Percentiles rank a stretch among this genome's conserved stretches.
Evolutionary conservation across 257 asterid species (phyloP).

Genomic region (Jacaranda copaia): DNA sequence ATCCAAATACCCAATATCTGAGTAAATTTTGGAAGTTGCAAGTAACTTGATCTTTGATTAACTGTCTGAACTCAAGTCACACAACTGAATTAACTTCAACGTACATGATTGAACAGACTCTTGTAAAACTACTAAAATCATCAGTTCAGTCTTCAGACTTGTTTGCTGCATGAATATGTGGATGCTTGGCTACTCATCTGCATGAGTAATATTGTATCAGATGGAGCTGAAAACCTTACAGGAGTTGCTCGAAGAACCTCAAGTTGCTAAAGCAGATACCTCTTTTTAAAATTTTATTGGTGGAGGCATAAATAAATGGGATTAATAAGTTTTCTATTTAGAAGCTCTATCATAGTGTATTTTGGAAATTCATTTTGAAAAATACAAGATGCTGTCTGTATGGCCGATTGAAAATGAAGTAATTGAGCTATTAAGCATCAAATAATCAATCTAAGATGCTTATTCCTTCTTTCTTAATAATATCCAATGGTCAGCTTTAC

Average conservation of each 20-base stretch:
- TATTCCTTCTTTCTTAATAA: neutral
- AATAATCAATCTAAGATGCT: constrained; percentile 8
- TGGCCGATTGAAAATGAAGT: neutral
- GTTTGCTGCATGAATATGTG: neutral
- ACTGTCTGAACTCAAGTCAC: neutral
- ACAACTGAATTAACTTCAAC: neutral
- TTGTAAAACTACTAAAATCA: neutral
- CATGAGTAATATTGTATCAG: neutral
- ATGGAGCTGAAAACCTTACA: constrained; percentile 9
- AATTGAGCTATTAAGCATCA: neutral
- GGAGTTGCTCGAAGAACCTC: neutral
- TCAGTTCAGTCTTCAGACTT: neutral
- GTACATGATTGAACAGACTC: neutral
- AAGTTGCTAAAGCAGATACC: neutral
- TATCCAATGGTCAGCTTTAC: neutral
- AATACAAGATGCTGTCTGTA: neutral
- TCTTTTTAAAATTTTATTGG: neutral
- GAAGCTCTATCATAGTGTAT: neutral
- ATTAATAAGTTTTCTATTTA: constrained; percentile 5
- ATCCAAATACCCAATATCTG: neutral
- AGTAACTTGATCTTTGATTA: constrained; percentile 1
- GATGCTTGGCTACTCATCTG: neutral
- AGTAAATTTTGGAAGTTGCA: neutral
- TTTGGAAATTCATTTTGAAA: neutral
- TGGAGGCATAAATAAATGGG: neutral